phyloP scores from a whole-genome alignment of 345 rosid genomes.

The Excoecaria cochinchinensis region DNA sequence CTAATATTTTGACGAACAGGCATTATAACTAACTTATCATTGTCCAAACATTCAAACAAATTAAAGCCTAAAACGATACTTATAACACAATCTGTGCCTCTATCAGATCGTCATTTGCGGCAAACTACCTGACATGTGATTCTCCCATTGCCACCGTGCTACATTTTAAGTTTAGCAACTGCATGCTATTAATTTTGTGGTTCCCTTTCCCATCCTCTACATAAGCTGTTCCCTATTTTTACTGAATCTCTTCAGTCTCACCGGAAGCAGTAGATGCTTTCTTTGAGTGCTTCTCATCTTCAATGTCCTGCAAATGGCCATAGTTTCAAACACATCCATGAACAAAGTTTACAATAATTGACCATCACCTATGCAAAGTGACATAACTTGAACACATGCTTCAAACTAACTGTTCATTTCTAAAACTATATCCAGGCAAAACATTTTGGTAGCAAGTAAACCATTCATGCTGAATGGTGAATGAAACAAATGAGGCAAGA shows the following conservation, averaged over 20 bases:
- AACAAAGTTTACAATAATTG: too few species aligned
- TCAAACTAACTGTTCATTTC: background rate
- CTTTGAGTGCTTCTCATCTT: conserved; percentile 51
- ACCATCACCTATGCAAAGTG: background rate
- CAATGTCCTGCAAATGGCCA: conserved; percentile 52
- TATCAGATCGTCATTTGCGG: background rate
- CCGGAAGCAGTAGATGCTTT: conserved; percentile 11
- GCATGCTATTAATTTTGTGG: background rate
- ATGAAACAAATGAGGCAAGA: background rate
- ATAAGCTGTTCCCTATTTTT: background rate
- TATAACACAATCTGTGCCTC: conserved; percentile 4
- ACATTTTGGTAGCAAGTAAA: background rate
- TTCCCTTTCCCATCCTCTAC: conserved; percentile 4
- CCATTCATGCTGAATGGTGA: background rate
- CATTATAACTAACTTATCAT: background rate
- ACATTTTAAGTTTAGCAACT: background rate
- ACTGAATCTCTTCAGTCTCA: conserved; percentile 15
- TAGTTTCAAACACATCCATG: background rate
- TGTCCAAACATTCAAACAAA: conserved; percentile 8
- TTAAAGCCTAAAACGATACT: conserved; percentile 8
- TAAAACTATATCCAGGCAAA: background rate
- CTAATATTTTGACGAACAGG: conserved; percentile 1
- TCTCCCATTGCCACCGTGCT: background rate
- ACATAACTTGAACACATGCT: background rate
- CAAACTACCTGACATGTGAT: background rate